Conservation (phyloP, 129 eudicot species). For the Flaveria sonorensis region DNA sequence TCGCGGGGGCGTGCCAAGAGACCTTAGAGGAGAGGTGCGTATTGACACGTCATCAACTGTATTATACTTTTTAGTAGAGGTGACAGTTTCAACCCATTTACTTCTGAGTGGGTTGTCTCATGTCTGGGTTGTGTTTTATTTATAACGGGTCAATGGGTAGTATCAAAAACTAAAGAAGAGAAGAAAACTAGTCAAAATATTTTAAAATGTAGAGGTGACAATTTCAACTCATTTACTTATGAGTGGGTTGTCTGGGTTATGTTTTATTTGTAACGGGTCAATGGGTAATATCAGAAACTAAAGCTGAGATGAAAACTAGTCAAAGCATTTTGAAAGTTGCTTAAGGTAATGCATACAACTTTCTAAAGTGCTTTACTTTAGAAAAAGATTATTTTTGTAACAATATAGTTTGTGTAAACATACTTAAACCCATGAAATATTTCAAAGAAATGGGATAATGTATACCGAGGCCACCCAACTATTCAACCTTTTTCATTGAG, state of each 20-base stretch:
- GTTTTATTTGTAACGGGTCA: no score
- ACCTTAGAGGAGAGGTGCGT: conserved; percentile 90
- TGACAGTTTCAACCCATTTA: neutral
- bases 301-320: no score
- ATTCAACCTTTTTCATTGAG: no score
- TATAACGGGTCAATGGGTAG: neutral
- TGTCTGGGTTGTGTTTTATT: neutral
- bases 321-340: neutral
- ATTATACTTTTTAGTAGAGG: neutral
- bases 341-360: neutral
- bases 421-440: no score
- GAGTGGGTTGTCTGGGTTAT: no score
- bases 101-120: neutral
- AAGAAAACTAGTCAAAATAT: neutral
- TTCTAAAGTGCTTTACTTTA: neutral
- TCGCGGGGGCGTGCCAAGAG: conserved; percentile 88
- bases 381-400: neutral
- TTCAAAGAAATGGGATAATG: no score
- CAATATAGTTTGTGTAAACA: neutral
- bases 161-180: neutral
- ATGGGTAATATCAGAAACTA: no score
- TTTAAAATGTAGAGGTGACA: no score
- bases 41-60: neutral
- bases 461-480: no score
- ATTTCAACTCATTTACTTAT: no score